These are phyloP conservation scores for Triangularia setosa DNA, from an alignment of 2,329 filamentous ascomycete species.

Conservation along the genomic window DNA sequence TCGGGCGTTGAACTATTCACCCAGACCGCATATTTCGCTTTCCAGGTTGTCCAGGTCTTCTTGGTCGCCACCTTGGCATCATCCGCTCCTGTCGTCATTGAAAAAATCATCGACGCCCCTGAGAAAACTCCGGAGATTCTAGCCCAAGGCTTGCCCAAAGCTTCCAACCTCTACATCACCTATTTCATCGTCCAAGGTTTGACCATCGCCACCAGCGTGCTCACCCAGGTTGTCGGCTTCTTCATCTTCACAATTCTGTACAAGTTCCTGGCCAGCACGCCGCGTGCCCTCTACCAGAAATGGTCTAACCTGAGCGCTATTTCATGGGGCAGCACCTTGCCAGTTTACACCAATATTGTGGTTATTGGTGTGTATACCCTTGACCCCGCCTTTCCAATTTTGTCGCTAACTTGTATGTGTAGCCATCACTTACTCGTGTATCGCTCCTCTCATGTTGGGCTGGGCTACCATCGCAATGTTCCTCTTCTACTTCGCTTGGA, in stretches of 20 bases:
- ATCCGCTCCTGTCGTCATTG: slow-evolving; percentile 67
- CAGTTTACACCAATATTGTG: slow-evolving; percentile 74
- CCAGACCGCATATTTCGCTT: slow-evolving; percentile 86
- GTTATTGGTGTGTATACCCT: slow-evolving; percentile 61
- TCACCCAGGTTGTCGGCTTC: slow-evolving; percentile 70
- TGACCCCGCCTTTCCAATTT: neutral
- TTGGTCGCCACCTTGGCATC: slow-evolving; percentile 79
- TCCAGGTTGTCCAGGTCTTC: slow-evolving; percentile 90
- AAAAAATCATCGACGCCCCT: slow-evolving; percentile 61
- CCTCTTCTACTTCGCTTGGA: slow-evolving; percentile 81
- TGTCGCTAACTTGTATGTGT: slow-evolving; percentile 21
- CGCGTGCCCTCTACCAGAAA: slow-evolving; percentile 72
- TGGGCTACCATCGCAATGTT: slow-evolving; percentile 77
- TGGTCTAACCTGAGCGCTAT: slow-evolving; percentile 72
- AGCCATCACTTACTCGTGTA: slow-evolving; percentile 82
- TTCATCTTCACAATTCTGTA: slow-evolving; percentile 71
- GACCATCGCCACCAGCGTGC: slow-evolving; percentile 67
- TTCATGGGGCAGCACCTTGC: slow-evolving; percentile 80
- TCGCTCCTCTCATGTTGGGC: slow-evolving; percentile 77
- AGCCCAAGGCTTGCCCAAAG: slow-evolving; percentile 70
- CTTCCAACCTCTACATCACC: slow-evolving; percentile 91
- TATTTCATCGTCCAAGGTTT: slow-evolving; percentile 94
- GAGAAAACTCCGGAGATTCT: slow-evolving; percentile 59
- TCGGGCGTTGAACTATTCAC: slow-evolving; percentile 82
- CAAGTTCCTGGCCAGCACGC: slow-evolving; percentile 70